A percentile compares a stretch with the other conserved stretches of the same genome.
These are phyloP conservation scores for Dichotomopilus funicola DNA, from an alignment of 2,329 filamentous ascomycete species.

Conservation along the genomic window DNA sequence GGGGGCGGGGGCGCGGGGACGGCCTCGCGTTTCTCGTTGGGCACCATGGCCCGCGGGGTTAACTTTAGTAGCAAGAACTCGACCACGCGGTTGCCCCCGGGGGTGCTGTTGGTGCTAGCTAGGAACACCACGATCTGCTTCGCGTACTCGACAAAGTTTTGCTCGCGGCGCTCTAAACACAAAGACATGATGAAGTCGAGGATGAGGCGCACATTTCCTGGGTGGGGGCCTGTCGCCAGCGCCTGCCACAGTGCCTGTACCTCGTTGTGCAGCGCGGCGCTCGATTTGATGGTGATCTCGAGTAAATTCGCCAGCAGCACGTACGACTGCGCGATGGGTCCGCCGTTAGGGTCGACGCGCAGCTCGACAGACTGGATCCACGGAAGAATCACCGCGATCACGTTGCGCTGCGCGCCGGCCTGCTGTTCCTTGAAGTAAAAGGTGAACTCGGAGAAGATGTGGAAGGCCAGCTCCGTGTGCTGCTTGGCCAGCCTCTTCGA, in stretches of 20 bases:
- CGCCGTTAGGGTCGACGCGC: slow-evolving; percentile 84
- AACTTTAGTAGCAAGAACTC: slow-evolving; percentile 91
- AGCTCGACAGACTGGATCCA: slow-evolving; percentile 96
- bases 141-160: slow-evolving; percentile 96
- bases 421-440: slow-evolving; percentile 85
- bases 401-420: slow-evolving; percentile 79
- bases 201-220: slow-evolving; percentile 87
- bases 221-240: slow-evolving; percentile 84
- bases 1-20: slow-evolving; percentile 64
- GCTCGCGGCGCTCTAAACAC: slow-evolving; percentile 87
- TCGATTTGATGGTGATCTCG: slow-evolving; percentile 91
- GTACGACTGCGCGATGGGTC: slow-evolving; percentile 84
- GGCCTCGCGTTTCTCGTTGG: slow-evolving; percentile 70
- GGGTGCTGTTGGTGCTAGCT: slow-evolving; percentile 65
- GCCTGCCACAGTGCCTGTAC: slow-evolving; percentile 98
- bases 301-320: slow-evolving; percentile 91
- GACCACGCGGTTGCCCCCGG: slow-evolving; percentile 76
- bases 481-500: slow-evolving; percentile 84
- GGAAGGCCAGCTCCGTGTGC: slow-evolving; percentile 82
- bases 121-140: slow-evolving; percentile 98
- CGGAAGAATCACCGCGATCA: slow-evolving; percentile 87
- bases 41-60: slow-evolving; percentile 93
- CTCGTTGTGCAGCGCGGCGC: slow-evolving; percentile 84
- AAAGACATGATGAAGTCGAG: slow-evolving; percentile 94
- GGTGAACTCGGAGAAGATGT: slow-evolving; percentile 93